These are phyloP conservation scores for Vachellia collinsii DNA, from an alignment of 306 rosid genomes.

Conservation along the genomic window DNA sequence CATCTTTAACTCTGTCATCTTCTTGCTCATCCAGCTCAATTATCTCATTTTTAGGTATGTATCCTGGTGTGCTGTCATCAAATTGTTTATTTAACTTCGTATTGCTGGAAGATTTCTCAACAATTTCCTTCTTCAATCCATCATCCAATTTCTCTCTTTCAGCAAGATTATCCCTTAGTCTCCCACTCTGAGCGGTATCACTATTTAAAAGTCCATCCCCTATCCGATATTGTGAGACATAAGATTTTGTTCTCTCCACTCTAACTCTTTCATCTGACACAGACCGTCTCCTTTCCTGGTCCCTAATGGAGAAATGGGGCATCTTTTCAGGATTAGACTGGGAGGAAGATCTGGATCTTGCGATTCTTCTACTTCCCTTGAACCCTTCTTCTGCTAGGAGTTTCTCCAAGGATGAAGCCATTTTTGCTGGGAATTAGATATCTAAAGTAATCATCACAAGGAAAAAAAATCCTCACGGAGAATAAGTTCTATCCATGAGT, in stretches of 20 bases:
- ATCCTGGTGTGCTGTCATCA: conserved; percentile 9
- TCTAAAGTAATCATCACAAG: neutral
- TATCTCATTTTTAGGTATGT: conserved; percentile 34
- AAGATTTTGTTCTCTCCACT: conserved; percentile 41
- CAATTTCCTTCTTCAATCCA: conserved; percentile 24
- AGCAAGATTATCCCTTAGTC: conserved; percentile 21
- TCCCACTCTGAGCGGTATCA: conserved; percentile 7
- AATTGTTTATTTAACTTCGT: neutral
- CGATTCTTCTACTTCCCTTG: conserved; percentile 54
- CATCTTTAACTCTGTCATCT: neutral
- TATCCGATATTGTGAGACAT: conserved; percentile 31
- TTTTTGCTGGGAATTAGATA: conserved; percentile 33
- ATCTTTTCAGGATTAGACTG: conserved; percentile 43
- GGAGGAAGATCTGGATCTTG: conserved; percentile 55
- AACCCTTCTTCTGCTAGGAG: conserved; percentile 85
- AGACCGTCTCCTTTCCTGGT: conserved; percentile 27
- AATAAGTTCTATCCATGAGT: neutral
- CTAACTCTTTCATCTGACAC: conserved; percentile 42
- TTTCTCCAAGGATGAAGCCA: conserved; percentile 82
- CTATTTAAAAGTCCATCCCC: conserved; percentile 2
- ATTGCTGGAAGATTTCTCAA: conserved; percentile 16
- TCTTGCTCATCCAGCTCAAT: conserved; percentile 26
- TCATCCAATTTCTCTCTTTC: conserved; percentile 28
- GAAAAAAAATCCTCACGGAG: conserved; percentile 22
- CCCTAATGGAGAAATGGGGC: conserved; percentile 41